phyloP scores from a whole-genome alignment of 768 basidiomycete genomes.

The Tremella yokohamensis region DNA sequence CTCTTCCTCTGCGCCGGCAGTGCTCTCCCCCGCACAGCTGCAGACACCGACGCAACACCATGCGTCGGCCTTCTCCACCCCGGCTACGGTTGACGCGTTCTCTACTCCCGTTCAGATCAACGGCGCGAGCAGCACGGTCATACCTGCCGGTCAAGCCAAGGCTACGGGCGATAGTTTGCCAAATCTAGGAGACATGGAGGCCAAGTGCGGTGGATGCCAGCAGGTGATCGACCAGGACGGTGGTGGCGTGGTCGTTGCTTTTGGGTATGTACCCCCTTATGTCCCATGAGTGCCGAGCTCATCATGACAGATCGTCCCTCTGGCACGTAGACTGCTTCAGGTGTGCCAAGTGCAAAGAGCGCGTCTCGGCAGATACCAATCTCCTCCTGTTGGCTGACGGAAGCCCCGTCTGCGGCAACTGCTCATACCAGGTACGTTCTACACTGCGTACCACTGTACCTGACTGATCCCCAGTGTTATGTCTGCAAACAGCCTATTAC shows the following conservation, averaged over 20 bases:
- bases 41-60: no score
- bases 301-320: slow-evolving; percentile 69
- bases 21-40: no score
- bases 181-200: slow-evolving; percentile 38
- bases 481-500: slow-evolving; percentile 90
- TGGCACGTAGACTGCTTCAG: slow-evolving; percentile 75
- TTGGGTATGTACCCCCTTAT: slow-evolving; percentile 65
- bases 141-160: slow-evolving; percentile 2
- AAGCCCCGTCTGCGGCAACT: slow-evolving; percentile 67
- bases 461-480: slow-evolving; percentile 64
- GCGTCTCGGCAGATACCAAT: slow-evolving; percentile 92
- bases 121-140: background rate
- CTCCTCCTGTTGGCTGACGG: slow-evolving; percentile 95
- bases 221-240: slow-evolving; percentile 47
- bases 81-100: no score
- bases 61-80: no score
- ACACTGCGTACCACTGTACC: background rate
- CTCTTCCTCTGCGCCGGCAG: no score
- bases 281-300: background rate
- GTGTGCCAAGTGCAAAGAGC: slow-evolving; percentile 89
- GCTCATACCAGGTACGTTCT: slow-evolving; percentile 48
- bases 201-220: slow-evolving; percentile 49
- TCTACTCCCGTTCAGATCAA: no score
- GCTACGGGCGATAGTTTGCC: slow-evolving; percentile 14
- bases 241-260: slow-evolving; percentile 74